phyloP scores from a whole-genome alignment of 257 asterid genomes.

The Jacaranda copaia region DNA sequence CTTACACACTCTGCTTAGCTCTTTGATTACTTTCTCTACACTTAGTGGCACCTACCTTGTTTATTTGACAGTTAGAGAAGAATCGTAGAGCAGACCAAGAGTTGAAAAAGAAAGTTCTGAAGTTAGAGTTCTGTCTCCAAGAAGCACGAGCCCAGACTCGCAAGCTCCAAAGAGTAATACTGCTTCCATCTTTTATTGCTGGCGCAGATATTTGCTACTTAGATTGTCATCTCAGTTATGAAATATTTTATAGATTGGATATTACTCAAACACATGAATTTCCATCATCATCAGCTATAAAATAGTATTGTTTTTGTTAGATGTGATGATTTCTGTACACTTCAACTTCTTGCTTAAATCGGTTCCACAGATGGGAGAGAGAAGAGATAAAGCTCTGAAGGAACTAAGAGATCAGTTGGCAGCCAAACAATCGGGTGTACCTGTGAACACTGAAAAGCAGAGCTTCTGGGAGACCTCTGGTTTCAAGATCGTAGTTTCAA shows the following conservation, averaged over 20 bases:
- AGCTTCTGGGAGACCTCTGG: constrained; percentile 76
- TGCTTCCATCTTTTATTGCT: constrained; percentile 16
- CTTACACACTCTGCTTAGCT: neutral
- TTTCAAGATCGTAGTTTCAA: constrained; percentile 74
- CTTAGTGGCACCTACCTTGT: neutral
- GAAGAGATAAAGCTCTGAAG: constrained; percentile 69
- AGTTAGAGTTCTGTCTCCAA: constrained; percentile 81
- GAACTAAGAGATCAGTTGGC: constrained; percentile 74
- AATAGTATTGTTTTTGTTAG: neutral
- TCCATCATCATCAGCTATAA: neutral
- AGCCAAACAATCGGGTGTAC: constrained; percentile 45
- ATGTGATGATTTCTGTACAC: neutral
- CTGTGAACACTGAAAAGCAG: constrained; percentile 48
- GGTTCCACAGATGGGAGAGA: constrained; percentile 73
- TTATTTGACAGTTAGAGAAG: constrained; percentile 68
- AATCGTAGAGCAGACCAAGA: constrained; percentile 83
- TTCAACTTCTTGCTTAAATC: neutral
- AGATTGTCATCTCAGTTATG: neutral
- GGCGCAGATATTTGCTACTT: neutral
- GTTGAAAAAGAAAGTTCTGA: constrained; percentile 75
- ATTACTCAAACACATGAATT: neutral
- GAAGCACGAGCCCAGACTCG: constrained; percentile 84
- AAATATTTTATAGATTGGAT: neutral
- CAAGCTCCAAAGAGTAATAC: constrained; percentile 84
- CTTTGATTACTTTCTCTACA: constrained; percentile 14